Evolutionary conservation across 208 protist species (phyloP), one percentile per base, ranked within the genome.

Genomic region (Wallacemonas sp.): DNA sequence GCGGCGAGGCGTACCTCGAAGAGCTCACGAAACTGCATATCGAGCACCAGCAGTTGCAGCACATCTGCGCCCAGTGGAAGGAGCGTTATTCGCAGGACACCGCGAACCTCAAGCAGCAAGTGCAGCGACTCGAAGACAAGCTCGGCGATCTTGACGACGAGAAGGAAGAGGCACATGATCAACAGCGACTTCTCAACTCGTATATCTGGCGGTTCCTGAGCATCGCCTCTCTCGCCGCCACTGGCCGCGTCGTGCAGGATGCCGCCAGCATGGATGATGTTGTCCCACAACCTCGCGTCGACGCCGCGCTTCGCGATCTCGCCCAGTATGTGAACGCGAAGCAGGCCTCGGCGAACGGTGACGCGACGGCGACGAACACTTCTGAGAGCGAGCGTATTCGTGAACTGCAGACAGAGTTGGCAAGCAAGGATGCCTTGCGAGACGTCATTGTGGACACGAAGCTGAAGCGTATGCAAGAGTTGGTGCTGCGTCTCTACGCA

Each of bases 391-490:
- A 66, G 6, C 79, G 79, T 54, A 83, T 91, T 48, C 58, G 63
- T 0, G 64, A 58, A 12, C 58, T 85, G 42, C 71, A 88, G 73
- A 59, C 68, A 48, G 64, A 81, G 44, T 67, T 92, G 22, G 37
- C 79, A 12, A 59, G 71, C 13, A 85, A 81, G 65, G 85, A 91
- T 59, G 78, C 85, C 3, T 81, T 91, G 70, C 66, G 89, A 1
- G 89, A 95, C 52, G 73, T 92, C 10, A 89, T 93, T 33, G 61
- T 95, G 3, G 89, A 95, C 64, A 79, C 78, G 8, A 95, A 95
- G 68, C 69, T 95, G 63, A 91, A 92, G 69, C 78, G 89, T 26
- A 93, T 95, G 65, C 89, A 95, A 44, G 83, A 82, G 3, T 72
- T 95, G 19, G 79, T 81, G 26, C 58, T 95, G 29, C 70, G 76